phyloP scores from a whole-genome alignment of 1,284 basidiomycete genomes.

The Irpex rosettiformis region DNA sequence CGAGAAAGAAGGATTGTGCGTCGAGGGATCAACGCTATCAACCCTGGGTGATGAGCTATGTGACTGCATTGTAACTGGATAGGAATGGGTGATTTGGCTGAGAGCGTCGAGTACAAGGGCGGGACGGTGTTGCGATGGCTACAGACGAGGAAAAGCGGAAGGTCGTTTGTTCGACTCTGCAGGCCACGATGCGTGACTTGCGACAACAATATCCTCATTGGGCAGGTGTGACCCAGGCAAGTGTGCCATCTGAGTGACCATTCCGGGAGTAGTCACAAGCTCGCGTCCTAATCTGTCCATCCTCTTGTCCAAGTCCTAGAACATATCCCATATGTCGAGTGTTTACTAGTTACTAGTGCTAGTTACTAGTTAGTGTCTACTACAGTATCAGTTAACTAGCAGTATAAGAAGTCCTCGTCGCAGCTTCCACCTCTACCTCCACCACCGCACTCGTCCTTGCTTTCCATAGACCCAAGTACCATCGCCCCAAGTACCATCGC shows the following conservation, averaged over 20 bases:
- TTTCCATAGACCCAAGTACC: conserved; percentile 4
- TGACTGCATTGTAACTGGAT: not conserved
- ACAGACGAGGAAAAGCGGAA: conserved; percentile 6
- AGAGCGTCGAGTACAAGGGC: conserved; percentile 16
- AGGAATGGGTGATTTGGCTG: not conserved
- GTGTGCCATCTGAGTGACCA: not conserved
- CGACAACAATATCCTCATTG: conserved; percentile 18
- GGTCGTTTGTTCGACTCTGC: conserved; percentile 1
- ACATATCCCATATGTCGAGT: no score
- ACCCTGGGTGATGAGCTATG: not conserved
- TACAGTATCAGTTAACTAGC: no score
- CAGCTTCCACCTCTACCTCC: conserved; percentile 8
- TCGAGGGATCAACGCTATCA: not conserved
- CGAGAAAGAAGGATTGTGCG: not conserved
- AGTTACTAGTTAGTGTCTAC: conserved; percentile 16
- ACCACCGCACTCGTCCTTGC: not conserved
- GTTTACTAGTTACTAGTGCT: no score
- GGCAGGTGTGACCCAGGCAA: conserved; percentile 7
- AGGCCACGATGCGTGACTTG: not conserved
- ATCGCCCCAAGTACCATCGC: conserved; percentile 2
- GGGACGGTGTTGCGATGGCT: conserved; percentile 19
- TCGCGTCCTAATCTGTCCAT: conserved; percentile 25
- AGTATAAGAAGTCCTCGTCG: conserved; percentile 26
- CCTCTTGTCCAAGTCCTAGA: conserved; percentile 28
- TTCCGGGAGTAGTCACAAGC: conserved; percentile 25